Evolutionary conservation across 257 asterid genomes (phyloP), one percentile per base, ranked within the genome.

Genomic region (Cordia subcordata): DNA sequence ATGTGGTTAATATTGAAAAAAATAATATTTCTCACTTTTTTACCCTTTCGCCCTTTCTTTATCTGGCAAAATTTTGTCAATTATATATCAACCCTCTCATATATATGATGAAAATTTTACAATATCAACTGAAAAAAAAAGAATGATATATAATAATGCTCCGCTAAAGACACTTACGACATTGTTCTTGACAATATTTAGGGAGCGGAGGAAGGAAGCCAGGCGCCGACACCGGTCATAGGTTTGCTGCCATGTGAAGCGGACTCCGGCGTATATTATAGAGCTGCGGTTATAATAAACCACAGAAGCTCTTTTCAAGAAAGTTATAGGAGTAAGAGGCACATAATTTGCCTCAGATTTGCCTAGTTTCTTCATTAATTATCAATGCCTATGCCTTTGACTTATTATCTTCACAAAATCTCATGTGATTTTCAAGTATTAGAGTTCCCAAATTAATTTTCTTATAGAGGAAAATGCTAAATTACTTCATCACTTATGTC

Each of bases 231-330:
- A 89, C 49, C 96, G 73, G n/a, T 79, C 50, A 32, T 91, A 74
- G 6, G 98, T 91, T 42, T 85, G 84, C 3, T 55, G 64, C 95
- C 96, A 91, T 10, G 81, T 88, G 83, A 88, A 87, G 1, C 67
- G 79, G 0, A 77, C 65, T 3, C 59, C 27, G 0, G 76, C 79
- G 23, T 91, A 82, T 10, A 85, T 79, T 47, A 85, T 45, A 1
- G 98, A 91, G 1, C 66, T 59, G 0, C 92, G 85, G n/a, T 66
- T 22, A 49, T 86, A 72, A 52, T 88, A 91, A 37, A 79, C 90
- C 11, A 47, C 54, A 11, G 86, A 61, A 0, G 96, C 98, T 33
- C 98, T 79, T 32, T 54, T 73, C 66, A 88, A 56, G 85, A 91
- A 91, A 3, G 81, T 81, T 23, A 88, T 58, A 22, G 98, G 98